Conservation (phyloP, 176 grass and related monocot species). For the Otatea glauca region DNA sequence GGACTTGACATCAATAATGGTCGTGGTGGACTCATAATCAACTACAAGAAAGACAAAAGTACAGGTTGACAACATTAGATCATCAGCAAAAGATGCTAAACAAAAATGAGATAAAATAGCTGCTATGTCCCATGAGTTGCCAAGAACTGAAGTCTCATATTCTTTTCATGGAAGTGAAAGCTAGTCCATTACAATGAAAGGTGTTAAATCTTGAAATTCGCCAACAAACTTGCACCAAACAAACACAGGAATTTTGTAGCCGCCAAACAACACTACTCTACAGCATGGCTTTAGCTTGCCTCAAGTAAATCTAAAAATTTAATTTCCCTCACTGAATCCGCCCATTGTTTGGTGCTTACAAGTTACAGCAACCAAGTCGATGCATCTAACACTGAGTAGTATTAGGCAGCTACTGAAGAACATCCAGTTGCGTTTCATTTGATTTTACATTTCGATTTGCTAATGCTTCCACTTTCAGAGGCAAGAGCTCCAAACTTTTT, state of each 20-base stretch:
- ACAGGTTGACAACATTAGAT: neutral
- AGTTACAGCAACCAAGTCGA: constrained; percentile 17
- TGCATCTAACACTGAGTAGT: neutral
- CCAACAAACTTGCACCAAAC: neutral
- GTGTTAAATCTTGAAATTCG: constrained; percentile 20
- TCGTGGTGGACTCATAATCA: constrained; percentile 34
- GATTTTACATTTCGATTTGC: neutral
- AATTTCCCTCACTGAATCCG: neutral
- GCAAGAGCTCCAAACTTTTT: neutral
- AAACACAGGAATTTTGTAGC: constrained; percentile 11
- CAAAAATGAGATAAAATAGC: neutral
- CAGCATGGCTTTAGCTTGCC: constrained; percentile 5
- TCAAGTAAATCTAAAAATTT: neutral
- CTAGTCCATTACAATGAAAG: neutral
- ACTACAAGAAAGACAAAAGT: constrained; percentile 44
- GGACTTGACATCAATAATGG: constrained; percentile 82
- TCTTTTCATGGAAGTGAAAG: constrained; percentile 10
- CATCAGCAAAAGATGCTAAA: constrained; percentile 15
- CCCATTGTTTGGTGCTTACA: constrained; percentile 6
- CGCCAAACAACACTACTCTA: constrained; percentile 4
- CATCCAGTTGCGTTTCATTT: neutral
- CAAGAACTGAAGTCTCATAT: neutral
- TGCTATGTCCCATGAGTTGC: neutral
- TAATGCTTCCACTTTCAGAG: neutral
- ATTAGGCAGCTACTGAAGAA: neutral